Evolutionary conservation across 2,329 filamentous ascomycete genomes (phyloP).

Genomic region (Clathrospora elynae): DNA sequence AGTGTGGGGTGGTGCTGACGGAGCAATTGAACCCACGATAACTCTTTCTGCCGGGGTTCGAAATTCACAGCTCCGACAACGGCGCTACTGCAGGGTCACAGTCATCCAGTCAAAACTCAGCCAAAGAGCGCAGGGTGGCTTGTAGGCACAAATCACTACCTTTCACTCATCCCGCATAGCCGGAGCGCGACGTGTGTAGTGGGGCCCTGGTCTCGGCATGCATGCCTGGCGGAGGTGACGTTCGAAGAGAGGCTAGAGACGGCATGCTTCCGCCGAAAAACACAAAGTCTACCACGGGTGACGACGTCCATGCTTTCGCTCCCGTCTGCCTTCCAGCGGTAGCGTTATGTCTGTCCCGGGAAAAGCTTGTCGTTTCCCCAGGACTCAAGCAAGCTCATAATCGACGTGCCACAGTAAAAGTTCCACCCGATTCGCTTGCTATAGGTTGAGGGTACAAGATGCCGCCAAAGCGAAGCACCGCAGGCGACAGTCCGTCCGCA

Average conservation of each 20-base stretch:
- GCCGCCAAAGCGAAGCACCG: constrained; percentile 30
- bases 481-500: constrained; percentile 27
- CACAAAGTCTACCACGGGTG: constrained; percentile 4
- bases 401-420: constrained; percentile 16
- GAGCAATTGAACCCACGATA: constrained; percentile 22
- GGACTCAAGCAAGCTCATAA: constrained; percentile 14
- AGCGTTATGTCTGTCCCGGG: constrained; percentile 26
- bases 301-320: constrained; percentile 9
- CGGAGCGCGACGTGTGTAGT: not conserved
- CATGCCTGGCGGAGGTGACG: no score
- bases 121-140: no score
- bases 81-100: constrained; percentile 31
- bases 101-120: not conserved
- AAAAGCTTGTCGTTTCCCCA: constrained; percentile 8
- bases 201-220: constrained; percentile 6
- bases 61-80: constrained; percentile 23
- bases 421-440: constrained; percentile 6
- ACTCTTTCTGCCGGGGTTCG: constrained; percentile 34
- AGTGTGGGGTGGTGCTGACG: constrained; percentile 19
- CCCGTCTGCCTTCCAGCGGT: constrained; percentile 2
- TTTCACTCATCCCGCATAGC: no score
- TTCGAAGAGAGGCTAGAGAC: no score
- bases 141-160: no score
- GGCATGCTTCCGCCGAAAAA: constrained; percentile 14
- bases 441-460: constrained; percentile 17